These are phyloP conservation scores for Diaporthe sp. DNA, from an alignment of 2,329 filamentous ascomycete species.

Conservation along the genomic window DNA sequence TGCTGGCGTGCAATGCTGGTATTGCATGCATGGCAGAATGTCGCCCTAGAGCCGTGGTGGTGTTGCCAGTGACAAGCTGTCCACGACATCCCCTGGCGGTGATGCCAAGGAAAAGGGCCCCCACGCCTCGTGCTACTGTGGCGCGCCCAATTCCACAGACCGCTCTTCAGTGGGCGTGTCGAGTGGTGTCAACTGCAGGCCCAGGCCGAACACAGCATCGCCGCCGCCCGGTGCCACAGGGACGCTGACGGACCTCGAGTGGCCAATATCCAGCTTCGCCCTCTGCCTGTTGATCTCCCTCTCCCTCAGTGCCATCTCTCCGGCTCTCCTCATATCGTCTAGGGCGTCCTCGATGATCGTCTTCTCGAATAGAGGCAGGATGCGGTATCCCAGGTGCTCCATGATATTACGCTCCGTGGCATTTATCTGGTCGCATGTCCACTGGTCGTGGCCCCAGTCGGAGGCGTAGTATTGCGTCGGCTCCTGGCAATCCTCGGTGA, in stretches of 20 bases:
- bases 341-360: constrained; percentile 70
- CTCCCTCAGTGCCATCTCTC: constrained; percentile 43
- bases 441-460: constrained; percentile 66
- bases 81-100: background rate
- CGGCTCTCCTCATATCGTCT: constrained; percentile 74
- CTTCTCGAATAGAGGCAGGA: constrained; percentile 70
- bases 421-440: constrained; percentile 73
- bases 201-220: constrained; percentile 54
- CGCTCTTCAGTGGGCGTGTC: constrained; percentile 53
- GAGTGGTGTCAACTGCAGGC: constrained; percentile 55
- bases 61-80: background rate
- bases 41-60: background rate
- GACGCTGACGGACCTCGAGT: constrained; percentile 53
- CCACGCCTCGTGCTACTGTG: constrained; percentile 19
- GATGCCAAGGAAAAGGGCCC: background rate
- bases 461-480: constrained; percentile 65
- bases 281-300: constrained; percentile 30
- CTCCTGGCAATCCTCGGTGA: constrained; percentile 70
- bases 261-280: constrained; percentile 37
- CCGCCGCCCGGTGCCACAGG: constrained; percentile 44
- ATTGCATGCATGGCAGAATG: background rate
- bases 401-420: constrained; percentile 74
- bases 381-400: constrained; percentile 73
- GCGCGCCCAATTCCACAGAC: constrained; percentile 32
- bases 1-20: constrained; percentile 1